Conservation (phyloP, 768 basidiomycete species). For the Psilocybe cyanescens region DNA sequence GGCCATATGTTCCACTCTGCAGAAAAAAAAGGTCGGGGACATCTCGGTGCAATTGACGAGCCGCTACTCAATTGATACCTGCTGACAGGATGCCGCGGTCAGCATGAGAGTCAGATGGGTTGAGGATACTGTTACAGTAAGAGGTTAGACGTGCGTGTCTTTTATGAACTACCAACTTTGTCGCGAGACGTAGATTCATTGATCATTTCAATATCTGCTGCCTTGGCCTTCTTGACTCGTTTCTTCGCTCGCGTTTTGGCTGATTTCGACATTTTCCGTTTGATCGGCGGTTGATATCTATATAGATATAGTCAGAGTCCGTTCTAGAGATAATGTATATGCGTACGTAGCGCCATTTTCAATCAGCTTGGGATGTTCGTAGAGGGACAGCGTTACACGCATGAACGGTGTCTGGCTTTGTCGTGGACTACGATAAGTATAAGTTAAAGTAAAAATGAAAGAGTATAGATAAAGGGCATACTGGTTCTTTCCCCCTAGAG, state of each 20-base stretch:
- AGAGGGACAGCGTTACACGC: constrained; percentile 64
- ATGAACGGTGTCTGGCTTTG: constrained; percentile 67
- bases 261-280: constrained; percentile 2
- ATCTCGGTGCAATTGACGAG: too few relatives aligned
- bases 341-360: constrained; percentile 57
- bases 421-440: constrained; percentile 43
- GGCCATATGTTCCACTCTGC: too few relatives aligned
- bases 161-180: not conserved
- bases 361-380: constrained; percentile 42
- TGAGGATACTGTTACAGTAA: not conserved
- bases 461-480: constrained; percentile 36
- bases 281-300: constrained; percentile 4
- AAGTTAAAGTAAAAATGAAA: not conserved
- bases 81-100: too few relatives aligned
- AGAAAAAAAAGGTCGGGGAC: too few relatives aligned
- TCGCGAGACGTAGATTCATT: not conserved
- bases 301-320: not conserved
- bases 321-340: not conserved
- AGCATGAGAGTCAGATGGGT: not conserved
- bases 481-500: constrained; percentile 64
- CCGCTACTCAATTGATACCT: too few relatives aligned
- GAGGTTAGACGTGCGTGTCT: not conserved
- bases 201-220: not conserved
- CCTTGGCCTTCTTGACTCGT: not conserved
- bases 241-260: constrained; percentile 8